Conservation (phyloP, 495 filamentous ascomycete genomes). For the Usnea hakonensis region DNA sequence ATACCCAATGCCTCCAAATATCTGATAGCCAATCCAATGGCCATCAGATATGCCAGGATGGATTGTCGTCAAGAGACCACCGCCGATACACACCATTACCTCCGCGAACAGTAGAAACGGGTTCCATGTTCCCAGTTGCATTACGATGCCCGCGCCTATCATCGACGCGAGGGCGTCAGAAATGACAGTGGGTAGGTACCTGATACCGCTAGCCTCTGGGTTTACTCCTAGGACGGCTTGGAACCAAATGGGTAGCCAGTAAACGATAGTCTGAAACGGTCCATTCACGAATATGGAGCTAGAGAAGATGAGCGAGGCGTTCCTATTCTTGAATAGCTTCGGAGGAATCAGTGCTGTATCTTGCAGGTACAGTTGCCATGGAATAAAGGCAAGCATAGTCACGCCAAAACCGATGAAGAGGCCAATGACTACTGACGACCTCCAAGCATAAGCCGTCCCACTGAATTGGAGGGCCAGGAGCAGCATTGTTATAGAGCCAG, state of each 20-base stretch:
- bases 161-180: slow-evolving; percentile 1
- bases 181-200: slow-evolving; percentile 4
- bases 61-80: no score
- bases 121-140: slow-evolving; percentile 2
- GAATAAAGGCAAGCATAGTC: no score
- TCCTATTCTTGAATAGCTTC: no score
- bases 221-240: slow-evolving; percentile 18
- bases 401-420: no score
- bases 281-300: background rate
- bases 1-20: slow-evolving; percentile 16
- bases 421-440: no score
- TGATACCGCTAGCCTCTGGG: slow-evolving; percentile 11
- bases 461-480: no score
- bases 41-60: slow-evolving; percentile 4
- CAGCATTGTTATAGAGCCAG: no score
- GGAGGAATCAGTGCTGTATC: no score
- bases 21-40: slow-evolving; percentile 20
- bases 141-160: slow-evolving; percentile 1
- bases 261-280: slow-evolving; percentile 12
- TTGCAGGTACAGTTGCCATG: no score
- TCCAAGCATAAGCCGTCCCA: no score
- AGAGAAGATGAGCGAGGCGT: no score
- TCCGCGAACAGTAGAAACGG: background rate
- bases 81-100: background rate
- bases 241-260: slow-evolving; percentile 25